phyloP scores from a whole-genome alignment of 2,329 filamentous ascomycete genomes.

The Claviceps africana region DNA sequence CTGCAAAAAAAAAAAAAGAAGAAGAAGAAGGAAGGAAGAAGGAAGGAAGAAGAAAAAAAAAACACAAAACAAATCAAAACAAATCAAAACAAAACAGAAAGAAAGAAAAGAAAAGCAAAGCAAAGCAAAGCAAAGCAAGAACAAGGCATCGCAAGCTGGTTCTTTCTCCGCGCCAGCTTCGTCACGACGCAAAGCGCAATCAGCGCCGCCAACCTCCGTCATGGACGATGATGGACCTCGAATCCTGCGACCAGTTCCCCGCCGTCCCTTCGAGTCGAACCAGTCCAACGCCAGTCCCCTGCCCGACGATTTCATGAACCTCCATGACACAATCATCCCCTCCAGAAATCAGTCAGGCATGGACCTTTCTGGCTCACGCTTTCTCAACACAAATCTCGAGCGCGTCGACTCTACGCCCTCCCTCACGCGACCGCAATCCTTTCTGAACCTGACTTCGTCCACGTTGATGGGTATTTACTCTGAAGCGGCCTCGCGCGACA shows the following conservation, averaged over 20 bases:
- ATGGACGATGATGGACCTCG: slow-evolving; percentile 35
- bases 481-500: slow-evolving; percentile 42
- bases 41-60: no score
- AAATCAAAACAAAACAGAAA: no score
- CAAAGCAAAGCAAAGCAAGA: no score
- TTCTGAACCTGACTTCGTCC: slow-evolving; percentile 75
- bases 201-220: background rate
- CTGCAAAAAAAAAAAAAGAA: no score
- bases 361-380: slow-evolving; percentile 20
- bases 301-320: slow-evolving; percentile 19
- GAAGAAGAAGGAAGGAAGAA: no score
- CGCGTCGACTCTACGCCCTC: slow-evolving; percentile 19
- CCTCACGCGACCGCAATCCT: slow-evolving; percentile 58
- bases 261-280: slow-evolving; percentile 54
- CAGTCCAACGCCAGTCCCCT: slow-evolving; percentile 32
- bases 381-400: slow-evolving; percentile 31
- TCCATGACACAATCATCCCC: slow-evolving; percentile 11
- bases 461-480: slow-evolving; percentile 89
- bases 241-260: slow-evolving; percentile 55
- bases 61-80: no score
- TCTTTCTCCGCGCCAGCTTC: background rate
- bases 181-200: background rate
- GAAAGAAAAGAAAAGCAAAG: no score
- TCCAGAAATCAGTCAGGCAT: slow-evolving; percentile 11
- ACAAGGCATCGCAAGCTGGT: no score